Evolutionary conservation across 164 flowering plant species (phyloP), one percentile per base, ranked within the genome.

Genomic region (Berberis thunbergii): DNA sequence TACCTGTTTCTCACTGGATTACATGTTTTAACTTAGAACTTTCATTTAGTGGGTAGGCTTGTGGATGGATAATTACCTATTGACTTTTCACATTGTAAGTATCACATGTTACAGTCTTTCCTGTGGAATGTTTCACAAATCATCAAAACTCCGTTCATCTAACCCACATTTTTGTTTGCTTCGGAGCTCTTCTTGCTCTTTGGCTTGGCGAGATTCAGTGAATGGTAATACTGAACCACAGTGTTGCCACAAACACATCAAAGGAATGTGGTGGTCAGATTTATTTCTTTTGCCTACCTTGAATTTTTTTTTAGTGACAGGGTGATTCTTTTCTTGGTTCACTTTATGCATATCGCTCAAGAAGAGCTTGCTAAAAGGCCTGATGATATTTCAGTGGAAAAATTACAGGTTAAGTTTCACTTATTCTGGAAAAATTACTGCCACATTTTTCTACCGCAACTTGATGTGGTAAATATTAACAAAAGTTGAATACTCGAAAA

Each of bases 271-370:
- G 13, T 52, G 10, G 11, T 7, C 54, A 52, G 54, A 10, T 48
- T 48, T 52, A 4, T 52, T 4, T 7, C 54, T 11, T 10, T 52
- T 7, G 1, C 11, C 54, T 52, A 52, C 54, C 54, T 52, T 12
- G 10, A 43, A 40, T 41, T 59, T n/a, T 50, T 38, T 48, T 63
- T 7, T 42, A 49, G 41, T 26, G 55, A 11, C 81, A 89, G 97
- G 99, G 96, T 67, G 99, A 95, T 76, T 95, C 26, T n/a, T n/a
- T n/a, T n/a, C n/a, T 68, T 95, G 77, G 97, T 95, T 70, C 97
- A 95, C 79, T 95, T 95, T 70, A 87, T 91, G 96, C 97, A 95
- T 77, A 91, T 91, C 59, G 96, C 99, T 70, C 80, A 83, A 64
- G 99, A 94, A 65, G 96, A 94, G 74, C 96, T 91, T 48, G 64